Evolutionary conservation across 73 alveolate genomes (phyloP).

Genomic region (Tetrahymena elliotti): DNA sequence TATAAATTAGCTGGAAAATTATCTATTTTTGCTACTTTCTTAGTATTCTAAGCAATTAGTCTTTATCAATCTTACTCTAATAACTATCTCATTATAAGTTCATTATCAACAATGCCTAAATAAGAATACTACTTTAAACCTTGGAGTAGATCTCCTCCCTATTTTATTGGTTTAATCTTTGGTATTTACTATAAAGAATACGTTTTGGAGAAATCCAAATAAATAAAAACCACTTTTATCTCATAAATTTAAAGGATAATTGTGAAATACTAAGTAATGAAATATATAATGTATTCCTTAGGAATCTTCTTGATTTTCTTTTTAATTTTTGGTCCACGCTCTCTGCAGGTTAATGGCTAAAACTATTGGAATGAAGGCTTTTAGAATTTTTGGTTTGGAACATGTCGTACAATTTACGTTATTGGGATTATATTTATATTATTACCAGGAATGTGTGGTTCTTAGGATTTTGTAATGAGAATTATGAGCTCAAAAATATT

Average conservation of each 20-base stretch:
- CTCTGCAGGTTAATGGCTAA: neutral
- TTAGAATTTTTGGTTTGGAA: neutral
- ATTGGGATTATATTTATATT: neutral
- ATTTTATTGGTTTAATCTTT: constrained; percentile 5
- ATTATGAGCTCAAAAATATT: neutral
- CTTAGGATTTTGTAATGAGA: neutral
- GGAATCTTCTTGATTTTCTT: neutral
- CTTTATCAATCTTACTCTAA: neutral
- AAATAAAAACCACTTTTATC: neutral
- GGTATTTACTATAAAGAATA: constrained; percentile 20
- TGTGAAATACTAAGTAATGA: neutral
- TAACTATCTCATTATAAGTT: neutral
- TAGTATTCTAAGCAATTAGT: neutral
- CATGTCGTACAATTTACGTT: neutral
- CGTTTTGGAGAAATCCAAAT: neutral
- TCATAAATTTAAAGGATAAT: neutral
- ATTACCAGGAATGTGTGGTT: neutral
- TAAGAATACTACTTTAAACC: neutral
- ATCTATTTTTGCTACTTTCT: neutral
- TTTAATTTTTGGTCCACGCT: neutral
- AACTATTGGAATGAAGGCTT: neutral
- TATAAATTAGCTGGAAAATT: neutral
- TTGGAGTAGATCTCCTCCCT: constrained; percentile 21
- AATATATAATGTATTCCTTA: neutral
- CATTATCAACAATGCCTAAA: neutral